Percentiles rank a stretch among this genome's conserved stretches.
Evolutionary conservation across 352 stramenopile genomes (phyloP).

Genomic region (Phytopythium aichiense): DNA sequence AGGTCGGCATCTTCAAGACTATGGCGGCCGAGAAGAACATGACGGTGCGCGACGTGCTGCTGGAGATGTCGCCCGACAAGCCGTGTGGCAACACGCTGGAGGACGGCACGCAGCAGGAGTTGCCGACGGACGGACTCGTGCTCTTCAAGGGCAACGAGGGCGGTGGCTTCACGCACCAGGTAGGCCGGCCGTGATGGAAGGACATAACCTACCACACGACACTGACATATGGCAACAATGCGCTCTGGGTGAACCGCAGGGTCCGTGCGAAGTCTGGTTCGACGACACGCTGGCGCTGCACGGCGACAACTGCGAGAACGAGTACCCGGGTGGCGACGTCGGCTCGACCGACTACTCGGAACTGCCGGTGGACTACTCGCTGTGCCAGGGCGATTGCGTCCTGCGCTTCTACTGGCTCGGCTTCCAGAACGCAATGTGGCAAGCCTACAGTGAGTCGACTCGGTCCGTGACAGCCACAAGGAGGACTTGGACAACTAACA

Average conservation of each 20-base stretch:
- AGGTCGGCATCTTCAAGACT: constrained; percentile 22
- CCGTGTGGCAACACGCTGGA: constrained; percentile 28
- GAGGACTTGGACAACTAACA: background rate
- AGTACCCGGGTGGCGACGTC: constrained; percentile 19
- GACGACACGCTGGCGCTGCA: constrained; percentile 33
- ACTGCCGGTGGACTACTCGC: constrained; percentile 33
- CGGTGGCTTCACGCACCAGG: constrained; percentile 26
- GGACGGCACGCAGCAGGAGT: constrained; percentile 22
- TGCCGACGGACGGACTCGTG: constrained; percentile 23
- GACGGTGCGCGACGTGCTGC: constrained; percentile 25
- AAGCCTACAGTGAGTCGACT: constrained; percentile 34
- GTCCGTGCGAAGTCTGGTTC: constrained; percentile 42
- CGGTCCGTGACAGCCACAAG: background rate
- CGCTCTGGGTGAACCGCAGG: constrained; percentile 9
- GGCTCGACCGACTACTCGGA: constrained; percentile 17
- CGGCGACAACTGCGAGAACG: constrained; percentile 31
- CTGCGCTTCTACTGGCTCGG: constrained; percentile 45
- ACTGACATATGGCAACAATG: background rate
- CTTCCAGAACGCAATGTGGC: constrained; percentile 35
- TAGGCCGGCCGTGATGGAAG: background rate
- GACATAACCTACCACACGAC: no score
- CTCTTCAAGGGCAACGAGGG: constrained; percentile 23
- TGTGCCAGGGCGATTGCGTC: constrained; percentile 30
- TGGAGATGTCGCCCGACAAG: constrained; percentile 24
- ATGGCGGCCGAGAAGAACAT: constrained; percentile 26